A percentile compares a stretch with the other conserved stretches of the same genome.
Conservation (phyloP, 2,329 filamentous ascomycete genomes). For the Aspergillus aculeatus region DNA sequence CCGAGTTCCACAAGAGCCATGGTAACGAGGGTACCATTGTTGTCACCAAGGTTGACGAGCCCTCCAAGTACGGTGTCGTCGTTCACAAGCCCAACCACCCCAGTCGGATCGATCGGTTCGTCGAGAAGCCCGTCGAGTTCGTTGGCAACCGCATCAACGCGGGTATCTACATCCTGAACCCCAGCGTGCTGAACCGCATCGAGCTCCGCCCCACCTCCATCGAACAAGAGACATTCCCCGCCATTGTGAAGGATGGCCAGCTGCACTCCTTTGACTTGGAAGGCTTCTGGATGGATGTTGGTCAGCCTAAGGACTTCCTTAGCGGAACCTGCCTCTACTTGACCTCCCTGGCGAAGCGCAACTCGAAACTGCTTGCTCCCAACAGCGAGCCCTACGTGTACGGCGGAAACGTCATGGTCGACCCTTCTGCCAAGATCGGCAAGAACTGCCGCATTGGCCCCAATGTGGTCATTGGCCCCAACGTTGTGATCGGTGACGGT, state of each 20-base stretch:
- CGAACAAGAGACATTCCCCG: constrained; percentile 97
- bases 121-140: constrained; percentile 98
- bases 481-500: constrained; percentile 88
- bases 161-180: constrained; percentile 97
- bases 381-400: constrained; percentile 76
- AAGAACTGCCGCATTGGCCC: constrained; percentile 98
- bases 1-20: constrained; percentile 87
- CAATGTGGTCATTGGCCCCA: constrained; percentile 92
- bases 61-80: constrained; percentile 97
- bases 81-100: constrained; percentile 93
- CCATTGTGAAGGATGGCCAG: constrained; percentile 83
- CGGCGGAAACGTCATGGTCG: constrained; percentile 92
- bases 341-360: constrained; percentile 84
- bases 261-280: constrained; percentile 95
- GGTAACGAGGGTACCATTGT: constrained; percentile 96
- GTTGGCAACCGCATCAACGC: constrained; percentile 99
- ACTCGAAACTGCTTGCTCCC: constrained; percentile 77
- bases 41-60: constrained; percentile 98
- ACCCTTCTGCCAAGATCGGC: constrained; percentile 91
- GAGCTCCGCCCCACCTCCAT: constrained; percentile 96
- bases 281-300: constrained; percentile 99
- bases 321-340: constrained; percentile 95
- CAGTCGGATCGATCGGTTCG: constrained; percentile 94
- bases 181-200: constrained; percentile 83
- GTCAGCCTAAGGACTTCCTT: constrained; percentile 97